Base-by-base conservation (phyloP, 2,329 filamentous ascomycete genomes). In the Emydomyces testavorans region DNA sequence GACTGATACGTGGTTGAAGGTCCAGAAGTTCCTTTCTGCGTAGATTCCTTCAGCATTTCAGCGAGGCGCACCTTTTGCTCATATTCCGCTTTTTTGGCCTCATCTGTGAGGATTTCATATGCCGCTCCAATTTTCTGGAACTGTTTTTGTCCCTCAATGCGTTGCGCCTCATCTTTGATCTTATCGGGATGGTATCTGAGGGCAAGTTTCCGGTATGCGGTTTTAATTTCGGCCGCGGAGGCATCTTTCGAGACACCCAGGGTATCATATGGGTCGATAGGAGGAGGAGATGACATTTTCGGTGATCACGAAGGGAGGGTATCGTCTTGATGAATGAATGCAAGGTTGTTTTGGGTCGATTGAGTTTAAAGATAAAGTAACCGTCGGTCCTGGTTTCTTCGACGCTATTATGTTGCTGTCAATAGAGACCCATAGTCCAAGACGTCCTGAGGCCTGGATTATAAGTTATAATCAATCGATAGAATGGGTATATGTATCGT, bases 121-220 rank as follows among this genome's bases (percentile, higher is more conserved):
- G 92, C 89, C 58, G 89, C 79, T 65, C 95, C 89, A 28, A 96
- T 85, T 62, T 80, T 81, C 66, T 95, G 88, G 60, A 96, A 98
- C 66, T 94, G 82, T 57, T 87, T 82, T 57, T 85, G 80, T 65
- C 89, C 93, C 57, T 79, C 71, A 50, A 79, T 78, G 67, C 92
- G 93, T 58, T 84, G 71, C 13, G 78, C 72, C 46, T 82, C 79
- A 59, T 94, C 79, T 56, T 87, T 82, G 53, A 94, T 79, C 69
- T 94, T 94, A 72, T 95, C 89, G 28, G 89, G 89, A 58, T 95
- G 89, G 62, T 83, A 89, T 65, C 85, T 87, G 57, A 94, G 77
- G 29, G 86, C 85, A 34, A 93, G 79, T 65, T 93, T 94, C 58
- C 85, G 80, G 69, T 94, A 82, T 13, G 85, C 83, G 44, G 78